Evolutionary conservation across 768 basidiomycete species (phyloP), one percentile per base, ranked within the genome.

Genomic region (Trametes meyenii): DNA sequence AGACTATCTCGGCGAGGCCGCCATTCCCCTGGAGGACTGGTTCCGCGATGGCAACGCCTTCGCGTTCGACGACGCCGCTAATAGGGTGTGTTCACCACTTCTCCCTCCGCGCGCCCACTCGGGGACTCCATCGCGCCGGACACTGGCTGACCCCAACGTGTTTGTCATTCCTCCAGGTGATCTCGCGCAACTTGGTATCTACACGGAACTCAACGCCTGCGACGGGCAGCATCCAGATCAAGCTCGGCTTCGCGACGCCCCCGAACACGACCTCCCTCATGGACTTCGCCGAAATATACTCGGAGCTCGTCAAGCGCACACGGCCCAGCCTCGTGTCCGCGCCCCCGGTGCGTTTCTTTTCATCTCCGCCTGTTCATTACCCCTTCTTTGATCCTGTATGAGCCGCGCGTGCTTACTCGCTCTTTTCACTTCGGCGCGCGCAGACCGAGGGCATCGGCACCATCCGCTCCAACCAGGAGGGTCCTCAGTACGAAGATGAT

Each of bases 1-100:
- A 76, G 96, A 98, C 46, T 99, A 97, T 72, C 81, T 99, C 16
- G 97, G 97, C 16, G 96, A 99, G 74, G 83, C 85, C 5, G 83
- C 88, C 0, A 65, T 98, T 7, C 83, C 85, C 0, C 71, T 96
- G n/a, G 87, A 87, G 19, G 86, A 91, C 36, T 96, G 94, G 93
- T 97, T 95, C 68, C 78, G 63, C 42, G 78, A 70, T 58, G 76
- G 72, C 24, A 73, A 74, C 17, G 74, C 77, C 0, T 83, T 80
- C 61, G 81, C 69, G 12, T 94, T 83, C 75, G 81, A 84, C 48
- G 85, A 89, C 44, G 73, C 78, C 11, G 78, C 74, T n/a, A 93
- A 95, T 69, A 82, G 83, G 74, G 94, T 92, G 38, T 24, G 85
- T 76, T 35, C 50, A 14, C 6, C 39, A 11, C 29, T 33, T 33